Base-by-base conservation (phyloP, 805 yeast genomes). In the Barnettozyma vustinii region DNA sequence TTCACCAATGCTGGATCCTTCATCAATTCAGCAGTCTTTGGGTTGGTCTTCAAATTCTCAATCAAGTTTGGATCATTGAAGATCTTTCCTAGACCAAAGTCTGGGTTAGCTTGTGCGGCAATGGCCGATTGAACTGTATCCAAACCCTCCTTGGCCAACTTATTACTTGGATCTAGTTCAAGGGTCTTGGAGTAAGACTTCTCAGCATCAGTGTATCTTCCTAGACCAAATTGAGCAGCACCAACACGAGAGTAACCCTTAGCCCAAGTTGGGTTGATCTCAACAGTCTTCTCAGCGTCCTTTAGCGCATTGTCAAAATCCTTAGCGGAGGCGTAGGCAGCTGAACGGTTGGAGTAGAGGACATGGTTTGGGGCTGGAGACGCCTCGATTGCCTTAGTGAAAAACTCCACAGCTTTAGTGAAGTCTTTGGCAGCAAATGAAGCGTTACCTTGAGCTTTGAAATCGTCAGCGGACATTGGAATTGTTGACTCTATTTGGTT, bases 231-330 rank as follows among this genome's bases (percentile, higher is more conserved):
- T 44, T 84, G 80, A 30, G 99, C 99, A 55, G 97, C 91, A 51
- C 88, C 99, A 35, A 86, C 85, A 69, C 99, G 83, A 62, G 83
- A 86, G 74, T 86, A 87, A 43, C 98, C 99, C 70, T 94, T 94
- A 20, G 97, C 90, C 98, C 98, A 94, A 2, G 84, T 56, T 15
- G 90, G 83, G 55, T 87, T 88, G 69, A 90, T 81, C 60, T 79
- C 76, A 47, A 86, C 82, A 70, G 96, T 86, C 62, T 85, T 80
- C 51, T 87, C 70, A 16, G 98, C 99, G 67, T 94, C 99, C 42
- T 74, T 72, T 52, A 89, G 73, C 4, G 98, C 99, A 51, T 82
- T 71, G 20, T 66, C 66, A 61, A 83, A 94, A 59, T 90, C 71
- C 61, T 81, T 81, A 70, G 82, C 69, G 7, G 97, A 87, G 5